Base-by-base conservation (phyloP, 2,329 filamentous ascomycete species). In the Epichloe bromicola region DNA sequence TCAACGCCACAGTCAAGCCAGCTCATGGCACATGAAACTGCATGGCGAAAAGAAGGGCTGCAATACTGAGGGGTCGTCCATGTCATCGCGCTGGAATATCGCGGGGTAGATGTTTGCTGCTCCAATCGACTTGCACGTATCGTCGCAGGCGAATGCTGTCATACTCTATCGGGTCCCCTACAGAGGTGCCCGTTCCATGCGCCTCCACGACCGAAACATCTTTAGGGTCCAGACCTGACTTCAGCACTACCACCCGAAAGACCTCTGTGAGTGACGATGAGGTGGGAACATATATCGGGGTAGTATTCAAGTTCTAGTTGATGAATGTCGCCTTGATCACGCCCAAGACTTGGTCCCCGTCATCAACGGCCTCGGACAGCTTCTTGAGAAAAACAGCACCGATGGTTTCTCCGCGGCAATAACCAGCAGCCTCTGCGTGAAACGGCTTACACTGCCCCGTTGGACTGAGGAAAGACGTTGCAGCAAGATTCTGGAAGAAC, bases 101-200 rank as follows among this genome's bases (percentile, higher is more conserved):
- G 33, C 51, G 0, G 67, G 67, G 39, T 54, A 63, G 23, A 71
- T 63, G 49, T 57, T 59, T 1, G 19, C 50, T 1, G 54, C 14
- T 0, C 65, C 65, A 0, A 61, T 49, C 0, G 53, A 51, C 3
- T 45, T 20, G 4, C 14, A 14, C n/a, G 41, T 33, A 1, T 23
- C n/a, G 41, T 58, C 53, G 14, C 43, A 46, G 3, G 51, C 72
- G 65, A 8, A 82, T 80, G 48, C 93, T 85, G 1, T 85, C 88
- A 2, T 93, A 85, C 65, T 94, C 88, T 5, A 82, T 84, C 7
- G 81, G 82, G 61, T 94, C 88, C 54, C 88, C 88, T 40, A 86
- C 87, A 64, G 91, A 86, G 0, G 88, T 94, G 41, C 88, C 88
- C 2, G 88, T 94, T 10, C 88, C 88, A 65, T 94, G 88, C 80